Conservation (phyloP, 2,329 filamentous ascomycete species). For the Verticillium zaregamsianum region DNA sequence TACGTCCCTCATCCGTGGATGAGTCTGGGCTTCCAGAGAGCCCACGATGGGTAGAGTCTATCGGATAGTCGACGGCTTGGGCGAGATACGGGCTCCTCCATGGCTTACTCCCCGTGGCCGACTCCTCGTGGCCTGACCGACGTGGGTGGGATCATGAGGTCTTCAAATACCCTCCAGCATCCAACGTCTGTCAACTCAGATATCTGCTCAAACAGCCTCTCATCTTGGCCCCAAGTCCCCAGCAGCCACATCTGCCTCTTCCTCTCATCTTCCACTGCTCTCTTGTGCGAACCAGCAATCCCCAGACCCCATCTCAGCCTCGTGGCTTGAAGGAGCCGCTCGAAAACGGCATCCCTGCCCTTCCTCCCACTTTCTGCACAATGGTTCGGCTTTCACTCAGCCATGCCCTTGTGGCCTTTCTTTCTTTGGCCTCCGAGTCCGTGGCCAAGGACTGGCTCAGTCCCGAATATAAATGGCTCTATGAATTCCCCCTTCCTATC, state of each 20-base stretch:
- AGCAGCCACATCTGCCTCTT: not conserved
- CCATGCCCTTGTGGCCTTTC: slow-evolving; percentile 9
- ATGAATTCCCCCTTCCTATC: slow-evolving; percentile 36
- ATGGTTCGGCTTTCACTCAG: slow-evolving; percentile 10
- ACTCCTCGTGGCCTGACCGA: not conserved
- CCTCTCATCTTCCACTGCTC: not conserved
- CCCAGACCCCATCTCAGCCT: slow-evolving; percentile 2
- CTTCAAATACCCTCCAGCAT: slow-evolving; percentile 7
- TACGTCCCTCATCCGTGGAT: not conserved
- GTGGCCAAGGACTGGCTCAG: slow-evolving; percentile 18
- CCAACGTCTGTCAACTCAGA: not conserved
- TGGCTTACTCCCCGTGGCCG: not conserved
- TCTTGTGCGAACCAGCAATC: not conserved
- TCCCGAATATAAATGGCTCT: slow-evolving; percentile 32
- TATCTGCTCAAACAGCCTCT: not conserved
- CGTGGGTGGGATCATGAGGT: not conserved
- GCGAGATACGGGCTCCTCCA: not conserved
- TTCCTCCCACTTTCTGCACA: not conserved
- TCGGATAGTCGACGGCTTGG: not conserved
- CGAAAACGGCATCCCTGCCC: not conserved
- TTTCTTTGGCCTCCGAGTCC: slow-evolving; percentile 7
- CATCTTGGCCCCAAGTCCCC: slow-evolving; percentile 1
- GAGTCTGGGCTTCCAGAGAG: not conserved
- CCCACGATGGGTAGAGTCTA: not conserved
- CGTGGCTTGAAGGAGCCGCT: not conserved